Evolutionary conservation across 805 yeast species (phyloP).

Genomic region (Schizosaccharomyces pombe): DNA sequence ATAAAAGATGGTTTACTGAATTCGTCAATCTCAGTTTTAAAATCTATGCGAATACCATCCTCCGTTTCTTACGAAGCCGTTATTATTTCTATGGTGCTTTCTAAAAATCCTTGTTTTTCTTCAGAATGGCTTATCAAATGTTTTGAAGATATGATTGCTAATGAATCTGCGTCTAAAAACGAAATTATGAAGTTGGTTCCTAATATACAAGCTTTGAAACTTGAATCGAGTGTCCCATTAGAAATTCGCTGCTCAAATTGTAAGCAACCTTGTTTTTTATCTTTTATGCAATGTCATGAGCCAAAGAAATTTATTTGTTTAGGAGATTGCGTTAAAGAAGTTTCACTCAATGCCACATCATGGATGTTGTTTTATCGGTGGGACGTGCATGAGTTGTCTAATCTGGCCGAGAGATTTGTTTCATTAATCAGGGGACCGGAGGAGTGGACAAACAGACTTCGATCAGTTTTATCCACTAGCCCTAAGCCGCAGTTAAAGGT

Average conservation of each 20-base stretch:
- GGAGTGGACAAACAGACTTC: neutral
- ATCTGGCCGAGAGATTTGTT: neutral
- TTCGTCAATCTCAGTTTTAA: too few relatives aligned
- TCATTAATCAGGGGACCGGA: neutral
- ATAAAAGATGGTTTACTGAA: constrained; percentile 9
- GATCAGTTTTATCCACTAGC: neutral
- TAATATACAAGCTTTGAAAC: too few relatives aligned
- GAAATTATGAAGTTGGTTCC: too few relatives aligned
- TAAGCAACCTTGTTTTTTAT: too few relatives aligned
- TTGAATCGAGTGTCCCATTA: too few relatives aligned
- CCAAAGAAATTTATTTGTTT: neutral
- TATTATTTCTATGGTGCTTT: neutral
- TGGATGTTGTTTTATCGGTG: neutral
- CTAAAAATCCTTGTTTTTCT: neutral
- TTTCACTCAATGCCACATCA: neutral
- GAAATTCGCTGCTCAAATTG: too few relatives aligned
- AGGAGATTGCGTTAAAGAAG: neutral
- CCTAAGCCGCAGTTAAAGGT: constrained; percentile 23
- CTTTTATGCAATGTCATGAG: too few relatives aligned
- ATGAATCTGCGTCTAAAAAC: too few relatives aligned
- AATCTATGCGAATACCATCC: neutral
- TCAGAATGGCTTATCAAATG: neutral
- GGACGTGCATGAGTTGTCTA: neutral
- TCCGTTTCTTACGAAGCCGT: neutral
- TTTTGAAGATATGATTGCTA: neutral